These are phyloP conservation scores for Lachnellula hyalina DNA, from an alignment of 2,329 filamentous ascomycete genomes.

Conservation along the genomic window DNA sequence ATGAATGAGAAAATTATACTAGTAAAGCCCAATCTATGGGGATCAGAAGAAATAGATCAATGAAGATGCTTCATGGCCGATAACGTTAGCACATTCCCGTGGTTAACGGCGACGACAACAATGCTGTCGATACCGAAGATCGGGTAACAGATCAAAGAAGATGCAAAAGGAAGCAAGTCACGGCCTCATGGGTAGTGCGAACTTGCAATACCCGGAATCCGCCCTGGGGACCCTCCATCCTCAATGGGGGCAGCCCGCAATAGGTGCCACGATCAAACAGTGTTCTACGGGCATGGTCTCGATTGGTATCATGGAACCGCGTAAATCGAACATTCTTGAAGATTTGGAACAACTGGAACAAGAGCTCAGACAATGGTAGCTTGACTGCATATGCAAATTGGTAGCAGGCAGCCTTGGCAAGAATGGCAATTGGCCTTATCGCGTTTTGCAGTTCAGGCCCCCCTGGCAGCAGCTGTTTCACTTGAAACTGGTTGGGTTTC, in stretches of 20 bases:
- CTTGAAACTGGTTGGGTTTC: conserved; percentile 17
- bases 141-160: conserved; percentile 11
- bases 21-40: conserved; percentile 31
- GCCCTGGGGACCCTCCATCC: neutral
- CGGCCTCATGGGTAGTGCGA: conserved; percentile 1
- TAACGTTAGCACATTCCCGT: conserved; percentile 20
- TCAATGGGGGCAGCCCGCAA: neutral
- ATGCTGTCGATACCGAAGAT: conserved; percentile 17
- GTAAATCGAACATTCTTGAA: conserved; percentile 1
- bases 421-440: conserved; percentile 10
- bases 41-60: conserved; percentile 22
- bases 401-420: conserved; percentile 8
- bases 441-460: neutral
- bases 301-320: conserved; percentile 5
- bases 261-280: conserved; percentile 4
- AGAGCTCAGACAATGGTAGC: conserved; percentile 21
- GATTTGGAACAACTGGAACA: conserved; percentile 20
- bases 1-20: conserved; percentile 21
- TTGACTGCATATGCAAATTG: conserved; percentile 16
- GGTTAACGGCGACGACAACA: conserved; percentile 18
- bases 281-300: conserved; percentile 5
- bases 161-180: conserved; percentile 1
- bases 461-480: conserved; percentile 11
- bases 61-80: conserved; percentile 21
- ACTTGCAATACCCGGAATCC: neutral